phyloP scores from a whole-genome alignment of 306 rosid species.

The Prunus campanulata region DNA sequence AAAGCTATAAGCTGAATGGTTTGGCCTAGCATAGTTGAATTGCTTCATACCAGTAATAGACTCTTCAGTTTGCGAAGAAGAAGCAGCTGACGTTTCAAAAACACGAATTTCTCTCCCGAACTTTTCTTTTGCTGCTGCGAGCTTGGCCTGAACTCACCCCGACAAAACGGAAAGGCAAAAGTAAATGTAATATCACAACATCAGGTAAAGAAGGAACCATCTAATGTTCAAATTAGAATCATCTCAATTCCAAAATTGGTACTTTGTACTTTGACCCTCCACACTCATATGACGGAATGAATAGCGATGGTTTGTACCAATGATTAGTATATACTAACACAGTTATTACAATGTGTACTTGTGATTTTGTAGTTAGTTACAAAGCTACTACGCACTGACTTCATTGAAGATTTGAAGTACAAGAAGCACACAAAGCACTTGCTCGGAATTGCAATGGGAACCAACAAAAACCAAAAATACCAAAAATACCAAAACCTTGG shows the following conservation, averaged over 20 bases:
- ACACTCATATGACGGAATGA: not conserved
- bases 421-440: not conserved
- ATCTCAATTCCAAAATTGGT: not conserved
- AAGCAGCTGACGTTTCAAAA: constrained; percentile 53
- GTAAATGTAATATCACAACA: constrained; percentile 5
- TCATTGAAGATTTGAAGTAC: not conserved
- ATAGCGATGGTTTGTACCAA: not conserved
- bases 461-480: not conserved
- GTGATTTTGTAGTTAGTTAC: not conserved
- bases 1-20: not conserved
- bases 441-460: not conserved
- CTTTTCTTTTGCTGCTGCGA: constrained; percentile 53
- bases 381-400: not conserved
- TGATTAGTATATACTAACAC: not conserved
- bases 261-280: not conserved
- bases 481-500: not conserved
- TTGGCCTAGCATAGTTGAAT: not conserved
- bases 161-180: not conserved
- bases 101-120: constrained; percentile 72
- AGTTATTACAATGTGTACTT: not conserved
- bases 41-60: constrained; percentile 37
- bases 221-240: constrained; percentile 6
- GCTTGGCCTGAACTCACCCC: constrained; percentile 46
- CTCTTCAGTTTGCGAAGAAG: constrained; percentile 43
- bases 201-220: constrained; percentile 11